Conservation (phyloP, 2,329 filamentous ascomycete genomes). For the Teratosphaeriaceae sp. region DNA sequence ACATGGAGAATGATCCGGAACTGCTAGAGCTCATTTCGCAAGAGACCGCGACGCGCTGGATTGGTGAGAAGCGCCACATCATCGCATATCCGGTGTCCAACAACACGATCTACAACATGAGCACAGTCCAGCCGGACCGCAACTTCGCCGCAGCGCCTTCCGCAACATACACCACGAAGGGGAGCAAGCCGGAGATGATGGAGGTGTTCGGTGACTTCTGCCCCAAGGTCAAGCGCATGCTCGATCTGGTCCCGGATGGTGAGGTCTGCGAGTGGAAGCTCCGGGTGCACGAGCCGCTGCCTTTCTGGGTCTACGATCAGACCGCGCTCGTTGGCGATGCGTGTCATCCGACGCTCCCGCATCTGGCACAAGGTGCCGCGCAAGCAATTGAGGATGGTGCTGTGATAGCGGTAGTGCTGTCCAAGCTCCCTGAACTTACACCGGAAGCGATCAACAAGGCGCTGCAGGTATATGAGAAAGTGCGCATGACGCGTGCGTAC, state of each 20-base stretch:
- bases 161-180: slow-evolving; percentile 58
- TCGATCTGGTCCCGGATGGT: slow-evolving; percentile 56
- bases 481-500: slow-evolving; percentile 52
- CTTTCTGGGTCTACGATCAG: slow-evolving; percentile 52
- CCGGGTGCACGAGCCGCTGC: slow-evolving; percentile 54
- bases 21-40: slow-evolving; percentile 60
- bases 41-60: slow-evolving; percentile 66
- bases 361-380: slow-evolving; percentile 58
- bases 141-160: slow-evolving; percentile 54
- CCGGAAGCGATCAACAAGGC: slow-evolving; percentile 46
- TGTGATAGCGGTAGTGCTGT: slow-evolving; percentile 47
- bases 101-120: slow-evolving; percentile 62
- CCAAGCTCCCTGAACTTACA: slow-evolving; percentile 40
- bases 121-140: slow-evolving; percentile 54
- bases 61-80: slow-evolving; percentile 67
- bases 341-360: slow-evolving; percentile 57
- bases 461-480: slow-evolving; percentile 49
- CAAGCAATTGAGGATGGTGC: slow-evolving; percentile 60
- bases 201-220: slow-evolving; percentile 55
- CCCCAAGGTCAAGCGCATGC: slow-evolving; percentile 53
- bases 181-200: slow-evolving; percentile 55
- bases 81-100: slow-evolving; percentile 69
- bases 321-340: slow-evolving; percentile 53
- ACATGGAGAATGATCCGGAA: slow-evolving; percentile 62
- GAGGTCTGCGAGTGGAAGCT: slow-evolving; percentile 63